phyloP scores from a whole-genome alignment of 257 asterid species.

The Penstemon davidsonii region DNA sequence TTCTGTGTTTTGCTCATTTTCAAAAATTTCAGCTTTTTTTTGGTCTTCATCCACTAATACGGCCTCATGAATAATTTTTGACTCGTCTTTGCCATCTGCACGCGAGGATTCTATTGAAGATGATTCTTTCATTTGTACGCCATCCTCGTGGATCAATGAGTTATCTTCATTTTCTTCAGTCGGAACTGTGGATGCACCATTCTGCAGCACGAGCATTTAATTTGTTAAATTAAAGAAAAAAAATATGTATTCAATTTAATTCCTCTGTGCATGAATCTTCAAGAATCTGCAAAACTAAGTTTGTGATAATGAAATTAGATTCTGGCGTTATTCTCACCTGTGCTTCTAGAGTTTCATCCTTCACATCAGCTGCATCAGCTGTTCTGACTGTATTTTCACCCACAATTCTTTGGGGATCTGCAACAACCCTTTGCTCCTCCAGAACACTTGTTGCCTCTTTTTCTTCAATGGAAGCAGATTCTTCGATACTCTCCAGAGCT shows the following conservation, averaged over 20 bases:
- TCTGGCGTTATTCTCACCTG: neutral
- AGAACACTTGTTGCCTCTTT: neutral
- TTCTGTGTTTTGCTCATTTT: slow-evolving; percentile 24
- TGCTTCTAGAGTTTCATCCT: slow-evolving; percentile 15
- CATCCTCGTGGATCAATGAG: slow-evolving; percentile 21
- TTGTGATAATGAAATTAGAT: neutral
- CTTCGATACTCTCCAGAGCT: neutral
- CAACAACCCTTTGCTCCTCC: slow-evolving; percentile 12
- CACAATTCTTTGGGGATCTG: slow-evolving; percentile 3
- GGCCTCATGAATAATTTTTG: slow-evolving; percentile 15
- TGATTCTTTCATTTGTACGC: slow-evolving; percentile 3
- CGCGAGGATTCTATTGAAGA: slow-evolving; percentile 17
- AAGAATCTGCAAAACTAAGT: neutral
- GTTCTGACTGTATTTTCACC: slow-evolving; percentile 3
- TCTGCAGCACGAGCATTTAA: slow-evolving; percentile 25
- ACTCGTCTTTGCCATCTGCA: slow-evolving; percentile 20
- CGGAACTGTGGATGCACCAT: slow-evolving; percentile 14
- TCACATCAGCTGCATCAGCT: slow-evolving; percentile 5
- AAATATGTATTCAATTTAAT: neutral
- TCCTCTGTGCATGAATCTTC: neutral
- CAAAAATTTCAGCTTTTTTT: slow-evolving; percentile 16
- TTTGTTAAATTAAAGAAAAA: slow-evolving; percentile 3
- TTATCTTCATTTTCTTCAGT: slow-evolving; percentile 28
- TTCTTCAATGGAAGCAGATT: slow-evolving; percentile 13
- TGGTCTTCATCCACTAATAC: slow-evolving; percentile 19